These are phyloP conservation scores for Cardamine chenopodiifolia DNA, from an alignment of 345 rosid genomes.

Conservation along the genomic window DNA sequence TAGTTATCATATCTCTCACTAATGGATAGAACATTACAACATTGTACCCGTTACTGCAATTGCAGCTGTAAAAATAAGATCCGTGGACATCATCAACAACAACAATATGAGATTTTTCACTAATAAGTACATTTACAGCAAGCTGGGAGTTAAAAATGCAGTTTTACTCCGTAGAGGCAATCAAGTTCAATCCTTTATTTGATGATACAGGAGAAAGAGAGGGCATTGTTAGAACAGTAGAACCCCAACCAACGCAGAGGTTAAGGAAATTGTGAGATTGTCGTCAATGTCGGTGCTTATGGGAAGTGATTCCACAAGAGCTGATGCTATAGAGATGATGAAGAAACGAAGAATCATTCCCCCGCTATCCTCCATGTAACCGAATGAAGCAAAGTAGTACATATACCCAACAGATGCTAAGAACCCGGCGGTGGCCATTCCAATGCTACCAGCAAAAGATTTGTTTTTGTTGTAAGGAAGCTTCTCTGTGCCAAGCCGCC, in stretches of 20 bases:
- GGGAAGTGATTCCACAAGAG: conserved; percentile 85
- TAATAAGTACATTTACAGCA: conserved; percentile 11
- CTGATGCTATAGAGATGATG: conserved; percentile 66
- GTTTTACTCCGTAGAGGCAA: conserved; percentile 2
- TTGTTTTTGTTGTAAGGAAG: conserved; percentile 80
- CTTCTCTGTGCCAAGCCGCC: conserved; percentile 68
- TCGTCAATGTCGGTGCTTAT: conserved; percentile 80
- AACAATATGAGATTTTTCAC: not conserved
- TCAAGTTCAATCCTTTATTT: not conserved
- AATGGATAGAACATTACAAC: conserved; percentile 29
- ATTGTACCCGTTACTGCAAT: conserved; percentile 27
- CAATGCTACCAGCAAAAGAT: conserved; percentile 80
- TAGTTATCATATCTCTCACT: conserved; percentile 22
- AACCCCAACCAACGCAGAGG: conserved; percentile 65
- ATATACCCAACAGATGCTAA: conserved; percentile 68
- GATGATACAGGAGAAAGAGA: not conserved
- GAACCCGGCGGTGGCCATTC: conserved; percentile 77
- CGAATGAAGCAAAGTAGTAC: conserved; percentile 73
- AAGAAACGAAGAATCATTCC: conserved; percentile 63
- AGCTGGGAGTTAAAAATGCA: not conserved
- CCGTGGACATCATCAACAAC: not conserved
- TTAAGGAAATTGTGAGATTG: conserved; percentile 78
- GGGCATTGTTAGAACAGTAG: conserved; percentile 45
- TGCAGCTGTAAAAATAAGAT: conserved; percentile 21
- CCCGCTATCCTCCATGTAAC: conserved; percentile 55